Conservation (phyloP, 495 filamentous ascomycete species). For the Annulohypoxylon maeteangense region DNA sequence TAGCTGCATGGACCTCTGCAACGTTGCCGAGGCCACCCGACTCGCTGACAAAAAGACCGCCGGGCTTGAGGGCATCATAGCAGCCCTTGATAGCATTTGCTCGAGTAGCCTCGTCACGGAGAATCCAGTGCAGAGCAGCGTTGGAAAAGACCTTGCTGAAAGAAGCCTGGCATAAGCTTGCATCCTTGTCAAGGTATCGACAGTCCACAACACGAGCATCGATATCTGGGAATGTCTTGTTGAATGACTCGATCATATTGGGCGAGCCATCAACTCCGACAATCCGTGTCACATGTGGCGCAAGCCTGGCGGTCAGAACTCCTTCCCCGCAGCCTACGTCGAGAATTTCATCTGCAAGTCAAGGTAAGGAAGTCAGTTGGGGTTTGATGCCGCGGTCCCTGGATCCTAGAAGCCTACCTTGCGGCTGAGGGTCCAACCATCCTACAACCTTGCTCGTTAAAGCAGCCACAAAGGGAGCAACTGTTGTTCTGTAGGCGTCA, state of each 20-base stretch:
- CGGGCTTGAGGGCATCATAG: not conserved
- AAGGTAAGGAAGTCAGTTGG: constrained; percentile 2
- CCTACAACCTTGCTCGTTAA: constrained; percentile 24
- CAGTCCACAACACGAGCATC: constrained; percentile 17
- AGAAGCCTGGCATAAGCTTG: not conserved
- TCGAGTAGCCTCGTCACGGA: not conserved
- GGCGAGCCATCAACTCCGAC: constrained; percentile 12
- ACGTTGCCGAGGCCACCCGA: not conserved
- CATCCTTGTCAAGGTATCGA: constrained; percentile 7
- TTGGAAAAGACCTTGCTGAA: constrained; percentile 4
- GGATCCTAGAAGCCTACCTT: constrained; percentile 6
- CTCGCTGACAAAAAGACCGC: not conserved
- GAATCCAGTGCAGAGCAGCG: not conserved
- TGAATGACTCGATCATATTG: constrained; percentile 23
- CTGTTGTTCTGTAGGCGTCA: constrained; percentile 4
- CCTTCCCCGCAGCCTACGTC: constrained; percentile 20
- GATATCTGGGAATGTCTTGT: constrained; percentile 4
- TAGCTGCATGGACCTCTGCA: constrained; percentile 13
- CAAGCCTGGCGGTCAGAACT: constrained; percentile 11
- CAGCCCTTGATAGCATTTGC: not conserved
- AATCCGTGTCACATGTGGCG: constrained; percentile 20
- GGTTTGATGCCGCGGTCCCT: not conserved
- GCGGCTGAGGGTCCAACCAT: constrained; percentile 19
- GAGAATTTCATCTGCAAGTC: constrained; percentile 11
- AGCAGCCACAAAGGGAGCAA: constrained; percentile 10